Conservation (phyloP, 2,329 filamentous ascomycete genomes). For the Cladosporium oxysporum region DNA sequence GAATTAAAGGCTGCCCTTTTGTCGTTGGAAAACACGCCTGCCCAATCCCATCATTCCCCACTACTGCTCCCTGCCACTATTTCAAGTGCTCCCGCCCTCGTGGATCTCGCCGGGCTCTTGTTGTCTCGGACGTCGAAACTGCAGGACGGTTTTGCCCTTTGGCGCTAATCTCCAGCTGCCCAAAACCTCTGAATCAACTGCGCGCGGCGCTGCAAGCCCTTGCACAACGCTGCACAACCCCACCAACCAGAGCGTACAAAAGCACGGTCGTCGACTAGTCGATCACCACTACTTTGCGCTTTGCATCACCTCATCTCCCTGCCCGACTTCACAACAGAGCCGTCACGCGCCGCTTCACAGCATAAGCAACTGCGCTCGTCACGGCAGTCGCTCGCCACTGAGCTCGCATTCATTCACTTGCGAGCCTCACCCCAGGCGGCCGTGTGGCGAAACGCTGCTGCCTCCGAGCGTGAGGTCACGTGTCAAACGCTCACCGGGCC, state of each 20-base stretch:
- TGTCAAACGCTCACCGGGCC: constrained; percentile 3
- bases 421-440: neutral
- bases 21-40: constrained; percentile 1
- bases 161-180: neutral
- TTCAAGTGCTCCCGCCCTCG: neutral
- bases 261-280: constrained; percentile 17
- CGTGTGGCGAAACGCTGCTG: constrained; percentile 11
- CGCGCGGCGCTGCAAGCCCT: constrained; percentile 13
- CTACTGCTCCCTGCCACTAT: neutral
- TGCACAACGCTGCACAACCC: constrained; percentile 20
- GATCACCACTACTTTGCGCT: constrained; percentile 15
- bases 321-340: constrained; percentile 6
- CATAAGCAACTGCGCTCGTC: neutral
- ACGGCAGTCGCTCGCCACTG: neutral
- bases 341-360: neutral
- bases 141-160: neutral
- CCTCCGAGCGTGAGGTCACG: constrained; percentile 9
- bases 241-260: constrained; percentile 17
- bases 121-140: neutral
- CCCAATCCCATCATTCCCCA: neutral
- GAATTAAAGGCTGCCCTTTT: constrained; percentile 9
- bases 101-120: neutral
- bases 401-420: constrained; percentile 2
- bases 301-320: constrained; percentile 18
- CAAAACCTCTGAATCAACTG: neutral